Percentiles rank a stretch among this genome's conserved stretches.
phyloP scores from a whole-genome alignment of 768 basidiomycete genomes.

The Lactifluus volemus region DNA sequence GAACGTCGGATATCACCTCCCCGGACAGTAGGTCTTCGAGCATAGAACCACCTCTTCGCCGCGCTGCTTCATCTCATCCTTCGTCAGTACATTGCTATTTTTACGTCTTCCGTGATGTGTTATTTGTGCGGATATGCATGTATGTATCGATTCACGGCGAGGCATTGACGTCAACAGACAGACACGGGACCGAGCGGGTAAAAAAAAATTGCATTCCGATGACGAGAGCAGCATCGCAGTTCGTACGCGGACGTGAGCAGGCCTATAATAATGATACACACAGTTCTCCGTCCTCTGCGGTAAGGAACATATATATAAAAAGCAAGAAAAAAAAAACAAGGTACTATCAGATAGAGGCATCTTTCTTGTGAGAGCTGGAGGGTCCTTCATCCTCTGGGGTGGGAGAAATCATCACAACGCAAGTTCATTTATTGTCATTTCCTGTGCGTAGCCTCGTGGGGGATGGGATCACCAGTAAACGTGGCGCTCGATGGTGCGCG shows the following conservation, averaged over 20 bases:
- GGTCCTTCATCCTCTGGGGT: neutral
- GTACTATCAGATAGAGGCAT: constrained; percentile 11
- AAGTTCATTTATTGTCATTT: neutral
- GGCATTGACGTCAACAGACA: neutral
- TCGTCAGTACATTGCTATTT: neutral
- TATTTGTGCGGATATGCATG: neutral
- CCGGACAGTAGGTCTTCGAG: constrained; percentile 22
- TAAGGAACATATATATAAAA: neutral
- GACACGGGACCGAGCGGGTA: neutral
- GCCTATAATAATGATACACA: constrained; percentile 18
- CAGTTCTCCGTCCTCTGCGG: constrained; percentile 14
- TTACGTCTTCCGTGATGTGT: neutral
- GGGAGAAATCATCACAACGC: neutral
- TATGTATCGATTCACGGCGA: neutral
- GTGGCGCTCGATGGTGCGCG: constrained; percentile 60
- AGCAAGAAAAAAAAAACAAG: neutral
- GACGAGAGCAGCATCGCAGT: neutral
- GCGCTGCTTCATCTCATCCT: neutral
- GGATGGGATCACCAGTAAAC: constrained; percentile 51
- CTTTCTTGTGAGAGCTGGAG: neutral
- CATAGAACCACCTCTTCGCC: constrained; percentile 18
- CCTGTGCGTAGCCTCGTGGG: neutral
- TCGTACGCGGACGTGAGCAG: constrained; percentile 5
- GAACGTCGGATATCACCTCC: constrained; percentile 19
- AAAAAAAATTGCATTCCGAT: neutral